A percentile compares a stretch with the other conserved stretches of the same genome.
Evolutionary conservation across 148 eudicot genomes (phyloP).

Genomic region (Dianthus caryophyllus): DNA sequence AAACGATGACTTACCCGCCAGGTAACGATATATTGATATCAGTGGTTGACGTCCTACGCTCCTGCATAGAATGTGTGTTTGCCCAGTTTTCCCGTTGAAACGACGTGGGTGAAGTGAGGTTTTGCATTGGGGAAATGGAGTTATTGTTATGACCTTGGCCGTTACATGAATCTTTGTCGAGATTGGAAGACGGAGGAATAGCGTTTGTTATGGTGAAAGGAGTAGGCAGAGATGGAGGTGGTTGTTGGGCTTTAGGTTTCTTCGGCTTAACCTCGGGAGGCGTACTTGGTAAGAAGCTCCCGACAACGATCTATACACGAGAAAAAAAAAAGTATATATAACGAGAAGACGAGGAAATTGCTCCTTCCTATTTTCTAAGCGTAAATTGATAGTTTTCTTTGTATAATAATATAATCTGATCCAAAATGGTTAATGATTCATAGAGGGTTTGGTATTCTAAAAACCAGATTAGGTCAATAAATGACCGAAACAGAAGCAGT

Average conservation of each 20-base stretch:
- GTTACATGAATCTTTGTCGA: conserved; percentile 34
- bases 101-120: conserved; percentile 21
- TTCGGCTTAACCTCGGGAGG: conserved; percentile 40
- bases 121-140: conserved; percentile 23
- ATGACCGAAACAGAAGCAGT: too few relatives aligned
- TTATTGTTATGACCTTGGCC: conserved; percentile 31
- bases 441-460: too few relatives aligned
- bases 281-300: conserved; percentile 44
- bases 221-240: conserved; percentile 18
- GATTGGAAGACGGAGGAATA: conserved; percentile 19
- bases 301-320: conserved; percentile 35
- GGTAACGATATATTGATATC: conserved; percentile 49
- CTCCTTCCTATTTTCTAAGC: too few relatives aligned
- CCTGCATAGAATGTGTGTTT: conserved; percentile 33
- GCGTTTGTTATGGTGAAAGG: conserved; percentile 30
- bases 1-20: conserved; percentile 32
- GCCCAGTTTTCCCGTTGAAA: conserved; percentile 38
- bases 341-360: too few relatives aligned
- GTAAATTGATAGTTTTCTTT: too few relatives aligned
- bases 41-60: conserved; percentile 34
- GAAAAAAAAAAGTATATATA: neutral
- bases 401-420: too few relatives aligned
- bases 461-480: too few relatives aligned
- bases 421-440: too few relatives aligned
- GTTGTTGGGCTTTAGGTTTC: conserved; percentile 32